These are phyloP conservation scores for Aureobasidium sp. DNA, from an alignment of 2,329 filamentous ascomycete genomes.

Conservation along the genomic window DNA sequence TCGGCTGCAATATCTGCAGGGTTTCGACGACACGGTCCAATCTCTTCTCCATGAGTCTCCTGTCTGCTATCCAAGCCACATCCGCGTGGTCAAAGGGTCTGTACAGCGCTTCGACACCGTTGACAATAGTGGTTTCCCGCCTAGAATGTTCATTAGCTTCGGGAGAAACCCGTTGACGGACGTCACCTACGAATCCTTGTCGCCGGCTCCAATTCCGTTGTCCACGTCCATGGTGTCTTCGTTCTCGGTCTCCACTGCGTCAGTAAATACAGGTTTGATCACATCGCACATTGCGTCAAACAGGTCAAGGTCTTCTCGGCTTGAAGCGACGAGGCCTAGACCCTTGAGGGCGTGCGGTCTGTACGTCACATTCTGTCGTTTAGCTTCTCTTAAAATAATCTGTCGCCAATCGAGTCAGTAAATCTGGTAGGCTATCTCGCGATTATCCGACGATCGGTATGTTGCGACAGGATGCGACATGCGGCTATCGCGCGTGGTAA, in stretches of 20 bases:
- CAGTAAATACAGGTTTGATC: conserved; percentile 52
- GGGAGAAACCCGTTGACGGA: neutral
- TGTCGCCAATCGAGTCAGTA: conserved; percentile 29
- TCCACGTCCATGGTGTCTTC: conserved; percentile 66
- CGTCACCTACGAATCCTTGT: conserved; percentile 29
- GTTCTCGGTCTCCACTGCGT: conserved; percentile 44
- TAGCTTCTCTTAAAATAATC: conserved; percentile 78
- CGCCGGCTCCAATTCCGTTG: conserved; percentile 38
- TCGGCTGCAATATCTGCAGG: conserved; percentile 6
- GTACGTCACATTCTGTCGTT: conserved; percentile 82
- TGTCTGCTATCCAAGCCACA: neutral
- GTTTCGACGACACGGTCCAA: conserved; percentile 4
- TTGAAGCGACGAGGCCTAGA: conserved; percentile 65
- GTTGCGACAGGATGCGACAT: neutral
- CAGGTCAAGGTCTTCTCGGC: conserved; percentile 62
- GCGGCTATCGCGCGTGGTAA: neutral
- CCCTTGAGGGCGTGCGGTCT: conserved; percentile 66
- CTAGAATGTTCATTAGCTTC: neutral
- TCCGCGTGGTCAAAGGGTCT: conserved; percentile 1
- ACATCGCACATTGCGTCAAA: conserved; percentile 60
- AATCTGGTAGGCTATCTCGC: conserved; percentile 8
- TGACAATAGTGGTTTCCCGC: neutral
- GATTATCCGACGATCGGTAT: neutral
- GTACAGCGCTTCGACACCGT: conserved; percentile 13
- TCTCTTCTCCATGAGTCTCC: neutral